Evolutionary conservation across 2,329 filamentous ascomycete genomes (phyloP), one percentile per base, ranked within the genome.

Genomic region (Colletotrichum destructivum): DNA sequence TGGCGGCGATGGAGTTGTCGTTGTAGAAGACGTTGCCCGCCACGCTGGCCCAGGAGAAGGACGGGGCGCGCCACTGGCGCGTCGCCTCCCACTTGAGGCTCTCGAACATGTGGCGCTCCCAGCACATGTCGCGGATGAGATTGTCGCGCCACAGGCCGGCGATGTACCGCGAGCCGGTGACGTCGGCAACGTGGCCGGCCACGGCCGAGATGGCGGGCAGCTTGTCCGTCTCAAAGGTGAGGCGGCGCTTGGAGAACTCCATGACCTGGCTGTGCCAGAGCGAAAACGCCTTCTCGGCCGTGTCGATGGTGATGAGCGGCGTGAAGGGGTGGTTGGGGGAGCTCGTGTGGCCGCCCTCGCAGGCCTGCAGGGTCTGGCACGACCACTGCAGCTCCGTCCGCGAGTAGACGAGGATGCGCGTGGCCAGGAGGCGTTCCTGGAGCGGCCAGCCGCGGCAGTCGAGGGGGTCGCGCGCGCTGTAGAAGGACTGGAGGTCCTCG

Each of bases 1-100:
- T 13, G 6, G 26, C 51, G 18, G 51, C 26, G 18, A 54, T 54
- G 31, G 51, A 9, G 51, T 54, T 15, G 51, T 54, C 23, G 16
- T 54, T 54, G 51, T 54, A 54, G 51, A 54, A 54, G 11, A 54
- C 51, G 23, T 54, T 54, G 11, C 51, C 51, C 1, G 11, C 51
- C 4, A 54, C 51, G 18, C 11, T 15, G 18, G 51, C 26, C 51
- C 51, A 54, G 51, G 51, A 54, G 51, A 54, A 54, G 51, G 51
- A 15, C 8, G 51, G 51, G 16, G 51, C 51, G 16, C 51, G 51
- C 4, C 18, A 54, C 4, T 5, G 5, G 23, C 51, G 6, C 51
- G 18, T 54, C 4, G 51, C 11, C 13, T 4, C 51, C 2, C 13
- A 54, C 51, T 9, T 9, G 11, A 15, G 11, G 15, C 13, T 15